Conservation (phyloP, 805 yeast species). For the Spathaspora girioi region DNA sequence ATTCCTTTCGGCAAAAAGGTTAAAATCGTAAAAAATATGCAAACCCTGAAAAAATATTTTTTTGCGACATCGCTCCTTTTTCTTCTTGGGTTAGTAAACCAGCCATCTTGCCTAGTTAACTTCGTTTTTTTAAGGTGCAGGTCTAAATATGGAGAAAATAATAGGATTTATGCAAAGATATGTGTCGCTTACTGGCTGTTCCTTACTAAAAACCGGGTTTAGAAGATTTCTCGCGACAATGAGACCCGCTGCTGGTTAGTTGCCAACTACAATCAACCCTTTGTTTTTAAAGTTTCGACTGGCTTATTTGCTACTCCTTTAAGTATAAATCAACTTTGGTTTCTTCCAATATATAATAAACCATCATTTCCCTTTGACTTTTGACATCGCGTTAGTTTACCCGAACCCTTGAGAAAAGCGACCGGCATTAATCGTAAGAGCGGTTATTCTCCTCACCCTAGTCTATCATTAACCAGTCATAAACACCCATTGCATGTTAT, state of each 20-base stretch:
- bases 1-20: too few relatives aligned
- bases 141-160: not conserved
- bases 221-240: not conserved
- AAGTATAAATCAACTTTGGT: too few relatives aligned
- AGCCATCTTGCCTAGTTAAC: not conserved
- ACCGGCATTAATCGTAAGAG: too few relatives aligned
- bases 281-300: not conserved
- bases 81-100: not conserved
- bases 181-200: not conserved
- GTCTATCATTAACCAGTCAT: slow-evolving; percentile 14
- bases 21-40: not conserved
- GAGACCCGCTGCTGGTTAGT: not conserved
- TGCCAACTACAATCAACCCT: not conserved
- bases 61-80: not conserved
- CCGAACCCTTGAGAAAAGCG: too few relatives aligned
- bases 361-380: not conserved
- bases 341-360: too few relatives aligned
- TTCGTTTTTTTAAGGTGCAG: not conserved
- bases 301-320: not conserved
- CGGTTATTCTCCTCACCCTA: slow-evolving; percentile 17
- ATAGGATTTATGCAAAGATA: too few relatives aligned
- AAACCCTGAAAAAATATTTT: not conserved
- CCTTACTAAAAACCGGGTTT: not conserved
- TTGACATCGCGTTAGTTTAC: not conserved
- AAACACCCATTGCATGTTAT: slow-evolving; percentile 3